Base-by-base conservation (phyloP, 2,329 filamentous ascomycete species). In the Esteya vermicola region DNA sequence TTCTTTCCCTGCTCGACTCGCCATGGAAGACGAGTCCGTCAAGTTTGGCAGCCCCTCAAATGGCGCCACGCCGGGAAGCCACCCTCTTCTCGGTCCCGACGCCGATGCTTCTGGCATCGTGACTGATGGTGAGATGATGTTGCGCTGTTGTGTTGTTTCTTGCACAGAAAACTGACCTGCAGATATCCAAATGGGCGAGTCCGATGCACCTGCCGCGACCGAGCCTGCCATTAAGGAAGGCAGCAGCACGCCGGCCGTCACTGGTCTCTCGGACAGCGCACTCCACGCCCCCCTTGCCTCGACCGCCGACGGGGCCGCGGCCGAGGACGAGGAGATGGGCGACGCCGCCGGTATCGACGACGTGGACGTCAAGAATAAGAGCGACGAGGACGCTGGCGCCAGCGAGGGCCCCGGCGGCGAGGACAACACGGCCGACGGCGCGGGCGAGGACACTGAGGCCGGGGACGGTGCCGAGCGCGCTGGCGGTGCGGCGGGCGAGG, bases 291-390 rank as follows among this genome's bases (percentile, higher is more conserved):
- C 78, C 31, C 67, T 73, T 44, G 78, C 69, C 36, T 77, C 77
- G 27, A 70, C 70, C 45, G 66, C 70, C 37, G 74, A 82, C 51
- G 70, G 67, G 40, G 64, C 70, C 46, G 70, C 62, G 47, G 58
- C 71, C 43, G 79, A 81, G 49, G 84, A 91, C 53, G 81, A 86
- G 54, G 84, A 88, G 51, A 89, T 89, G 83, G 79, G 71, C 43
- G 83, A 82, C 48, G 74, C 37, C 6, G 34, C 36, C 5, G 22
- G 20, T 10, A 22, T 20, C 3, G 41, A 22, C 40, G 38, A 35
- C 18, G 33, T n/a, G 35, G 43, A 43, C 18, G 22, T 19, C 20
- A 18, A 43, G 19, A 43, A 22, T 40, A 46, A 46, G 34, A 30
- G 26, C 35, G 41, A 43, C 13, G 40, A 41, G 5, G 35, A 13